Conservation (phyloP, 805 yeast genomes). For the Tanozyma kutaoensis region DNA sequence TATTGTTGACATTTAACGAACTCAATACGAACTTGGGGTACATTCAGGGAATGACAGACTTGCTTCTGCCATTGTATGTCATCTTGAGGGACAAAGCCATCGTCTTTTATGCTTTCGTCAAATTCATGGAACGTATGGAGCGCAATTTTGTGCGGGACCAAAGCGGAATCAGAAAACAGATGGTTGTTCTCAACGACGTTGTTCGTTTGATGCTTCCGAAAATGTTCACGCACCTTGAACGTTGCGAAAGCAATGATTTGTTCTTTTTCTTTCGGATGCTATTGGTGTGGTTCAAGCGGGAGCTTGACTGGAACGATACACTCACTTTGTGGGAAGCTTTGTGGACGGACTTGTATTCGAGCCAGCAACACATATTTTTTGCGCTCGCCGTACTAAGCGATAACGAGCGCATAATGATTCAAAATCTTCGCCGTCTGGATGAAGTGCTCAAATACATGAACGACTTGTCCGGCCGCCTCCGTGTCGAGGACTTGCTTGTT, state of each 20-base stretch:
- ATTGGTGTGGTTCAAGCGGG: conserved; percentile 90
- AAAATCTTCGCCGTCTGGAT: conserved; percentile 68
- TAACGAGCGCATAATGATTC: conserved; percentile 64
- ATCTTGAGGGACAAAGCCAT: conserved; percentile 54
- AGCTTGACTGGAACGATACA: conserved; percentile 57
- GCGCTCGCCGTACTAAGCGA: conserved; percentile 85
- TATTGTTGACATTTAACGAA: conserved; percentile 77
- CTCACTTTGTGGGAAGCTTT: conserved; percentile 82
- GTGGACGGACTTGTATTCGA: conserved; percentile 77
- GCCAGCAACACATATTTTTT: conserved; percentile 80
- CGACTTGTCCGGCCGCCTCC: conserved; percentile 68
- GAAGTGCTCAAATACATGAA: conserved; percentile 89
- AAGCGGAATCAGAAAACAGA: conserved; percentile 84
- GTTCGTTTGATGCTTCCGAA: conserved; percentile 87
- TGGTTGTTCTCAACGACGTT: conserved; percentile 69
- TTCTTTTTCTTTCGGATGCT: conserved; percentile 94
- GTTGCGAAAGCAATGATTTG: conserved; percentile 79
- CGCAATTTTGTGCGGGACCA: conserved; percentile 86
- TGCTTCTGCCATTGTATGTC: conserved; percentile 74
- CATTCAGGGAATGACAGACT: conserved; percentile 96
- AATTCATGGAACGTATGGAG: conserved; percentile 91
- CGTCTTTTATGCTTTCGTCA: conserved; percentile 80
- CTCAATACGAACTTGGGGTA: conserved; percentile 78
- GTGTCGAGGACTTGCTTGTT: conserved; percentile 76
- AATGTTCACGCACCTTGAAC: conserved; percentile 67